Base-by-base conservation (phyloP, 345 rosid species). In the Populus euphratica region DNA sequence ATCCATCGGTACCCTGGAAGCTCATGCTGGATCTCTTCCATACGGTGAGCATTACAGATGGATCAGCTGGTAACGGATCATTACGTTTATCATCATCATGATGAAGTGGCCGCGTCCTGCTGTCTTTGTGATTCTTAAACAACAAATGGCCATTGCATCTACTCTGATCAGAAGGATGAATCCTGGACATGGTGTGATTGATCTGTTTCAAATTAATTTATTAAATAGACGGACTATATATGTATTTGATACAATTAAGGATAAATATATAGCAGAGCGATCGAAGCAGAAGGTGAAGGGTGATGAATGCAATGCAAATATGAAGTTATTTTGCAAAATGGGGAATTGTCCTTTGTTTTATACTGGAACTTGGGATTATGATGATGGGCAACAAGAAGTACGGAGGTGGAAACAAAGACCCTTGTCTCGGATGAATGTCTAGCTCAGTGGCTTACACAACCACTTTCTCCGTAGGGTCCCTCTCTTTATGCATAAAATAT, bases 11-110 rank as follows among this genome's bases (percentile, higher is more conserved):
- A 7, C 90, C 91, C 63, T 89, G 90, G 74, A 89, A 89, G 73
- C 85, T 88, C 89, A 83, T 84, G 85, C 89, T 88, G 11, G 89
- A 85, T 79, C 85, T 85, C 84, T 88, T 86, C 89, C 91, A 86
- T 8, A 88, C 88, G 0, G 91, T 86, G 23, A 83, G 74, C 75
- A 29, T 43, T 43, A 43, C 43, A 8, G 73, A 23, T 6, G 87
- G 78, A 38, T 79, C 35, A 29, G 27, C 43, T 54, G 3, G 3
- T 6, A 8, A 9, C 23, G 8, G 69, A 10, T 20, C 43, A 31
- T 0, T 49, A 6, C 2, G 54, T 27, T 27, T 1, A 38, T n/a
- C 39, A 50, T 17, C 41, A 5, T n/a, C 64, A 59, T 10, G 16
- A 59, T 10, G 29, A 59, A 59, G 64, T 23, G 64, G 64, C 29